Base-by-base conservation (phyloP, 2,329 filamentous ascomycete species). In the Fusarium floridanum region DNA sequence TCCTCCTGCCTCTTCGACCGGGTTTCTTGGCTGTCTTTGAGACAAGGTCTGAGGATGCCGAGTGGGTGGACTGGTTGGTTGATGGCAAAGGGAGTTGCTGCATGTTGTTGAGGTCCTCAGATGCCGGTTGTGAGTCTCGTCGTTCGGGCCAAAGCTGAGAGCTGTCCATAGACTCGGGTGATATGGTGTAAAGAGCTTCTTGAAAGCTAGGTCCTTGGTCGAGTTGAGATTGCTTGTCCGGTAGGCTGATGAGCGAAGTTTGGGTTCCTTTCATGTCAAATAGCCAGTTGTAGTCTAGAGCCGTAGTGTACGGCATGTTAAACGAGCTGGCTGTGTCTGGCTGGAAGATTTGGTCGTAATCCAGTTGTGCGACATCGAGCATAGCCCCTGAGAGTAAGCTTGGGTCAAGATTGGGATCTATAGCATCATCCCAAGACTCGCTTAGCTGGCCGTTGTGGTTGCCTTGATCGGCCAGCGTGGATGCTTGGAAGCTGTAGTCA, bases 221-320 rank as follows among this genome's bases (percentile, higher is more conserved):
- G 8, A 56, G 29, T 16, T 70, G 67, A 9, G 60, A 36, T 17
- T 37, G 39, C 9, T 66, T 45, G 6, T 65, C 61, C 22, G 10
- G 67, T 24, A 32, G 64, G 59, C 11, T 62, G 56, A 24, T 39
- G 17, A 68, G 64, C 9, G 56, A 29, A n/a, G 56, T 57, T 6
- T 64, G 53, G 7, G 57, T 36, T 34, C 67, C 67, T 85, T 74
- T 83, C 66, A 88, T 79, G 53, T 89, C 86, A 74, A 91, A 91
- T 3, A 92, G 78, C 89, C 90, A 92, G 67, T 89, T 90, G 76
- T 91, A 91, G 66, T 91, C 90, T 71, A 85, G 85, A 68, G 89
- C 89, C 2, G 90, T 91, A 3, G 90, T 91, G 78, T 90, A 92
- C 6, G 90, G 90, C 82, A 91, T 90, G 64, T 92, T 91, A 78